Evolutionary conservation across 106 monocot species (phyloP).

Genomic region (Dendrobium officinale): DNA sequence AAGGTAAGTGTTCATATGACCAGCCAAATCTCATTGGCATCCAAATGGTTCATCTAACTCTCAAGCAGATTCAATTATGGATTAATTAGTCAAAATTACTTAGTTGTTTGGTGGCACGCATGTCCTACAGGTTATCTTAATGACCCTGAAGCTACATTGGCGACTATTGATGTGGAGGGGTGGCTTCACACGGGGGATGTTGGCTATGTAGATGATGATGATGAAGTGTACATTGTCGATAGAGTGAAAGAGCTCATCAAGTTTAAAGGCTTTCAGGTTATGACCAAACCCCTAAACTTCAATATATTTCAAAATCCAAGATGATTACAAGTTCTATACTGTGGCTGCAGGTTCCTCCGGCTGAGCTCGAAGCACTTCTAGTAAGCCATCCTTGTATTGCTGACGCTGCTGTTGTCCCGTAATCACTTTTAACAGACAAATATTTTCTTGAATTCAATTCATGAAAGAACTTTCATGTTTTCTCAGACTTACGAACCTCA

Average conservation of each 20-base stretch:
- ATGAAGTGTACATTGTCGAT: slow-evolving; percentile 94
- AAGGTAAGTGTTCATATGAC: slow-evolving; percentile 14
- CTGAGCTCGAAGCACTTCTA: slow-evolving; percentile 77
- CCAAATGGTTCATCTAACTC: neutral
- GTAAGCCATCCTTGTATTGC: slow-evolving; percentile 56
- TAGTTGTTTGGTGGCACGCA: neutral
- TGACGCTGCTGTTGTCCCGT: slow-evolving; percentile 90
- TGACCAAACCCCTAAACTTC: neutral
- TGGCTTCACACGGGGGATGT: slow-evolving; percentile 98
- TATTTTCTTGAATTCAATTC: neutral
- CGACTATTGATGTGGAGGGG: slow-evolving; percentile 78
- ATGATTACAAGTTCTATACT: neutral
- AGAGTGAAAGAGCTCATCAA: slow-evolving; percentile 98
- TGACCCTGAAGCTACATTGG: slow-evolving; percentile 68
- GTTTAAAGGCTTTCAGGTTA: slow-evolving; percentile 94
- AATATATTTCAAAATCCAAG: neutral
- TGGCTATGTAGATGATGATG: slow-evolving; percentile 88
- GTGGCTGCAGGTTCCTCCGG: slow-evolving; percentile 69
- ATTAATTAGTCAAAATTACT: neutral
- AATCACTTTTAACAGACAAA: slow-evolving; percentile 10
- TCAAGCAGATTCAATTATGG: neutral
- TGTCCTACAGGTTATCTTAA: slow-evolving; percentile 62
- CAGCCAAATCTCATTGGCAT: neutral
- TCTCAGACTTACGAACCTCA: neutral
- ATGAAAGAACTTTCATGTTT: neutral